Conservation (phyloP, 306 rosid species). For the Sphenostylis stenocarpa region DNA sequence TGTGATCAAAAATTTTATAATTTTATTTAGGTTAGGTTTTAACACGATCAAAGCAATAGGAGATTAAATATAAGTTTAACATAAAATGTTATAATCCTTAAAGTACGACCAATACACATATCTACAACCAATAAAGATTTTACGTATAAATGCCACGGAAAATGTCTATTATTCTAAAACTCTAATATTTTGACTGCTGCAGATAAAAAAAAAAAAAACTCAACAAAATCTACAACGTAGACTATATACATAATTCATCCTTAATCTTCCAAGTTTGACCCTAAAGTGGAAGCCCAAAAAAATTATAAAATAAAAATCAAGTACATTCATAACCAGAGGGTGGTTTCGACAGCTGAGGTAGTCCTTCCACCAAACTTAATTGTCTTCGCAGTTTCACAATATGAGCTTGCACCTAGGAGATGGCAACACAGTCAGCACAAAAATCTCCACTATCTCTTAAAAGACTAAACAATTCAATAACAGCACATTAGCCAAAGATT, state of each 20-base stretch:
- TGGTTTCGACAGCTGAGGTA: conserved; percentile 70
- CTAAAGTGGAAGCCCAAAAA: conserved; percentile 16
- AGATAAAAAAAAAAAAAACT: conserved; percentile 18
- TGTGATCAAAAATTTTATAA: neutral
- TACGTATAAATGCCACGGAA: conserved; percentile 2
- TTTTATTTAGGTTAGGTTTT: neutral
- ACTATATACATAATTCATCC: conserved; percentile 27
- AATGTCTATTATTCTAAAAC: conserved; percentile 21
- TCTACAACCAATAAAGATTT: conserved; percentile 6
- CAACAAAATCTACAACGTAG: conserved; percentile 29
- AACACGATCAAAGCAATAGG: neutral
- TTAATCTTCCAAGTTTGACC: conserved; percentile 27
- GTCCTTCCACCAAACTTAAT: conserved; percentile 75
- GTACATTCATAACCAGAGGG: conserved; percentile 65
- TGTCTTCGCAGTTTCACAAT: conserved; percentile 81
- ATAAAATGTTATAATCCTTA: conserved; percentile 11
- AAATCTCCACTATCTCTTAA: conserved; percentile 4
- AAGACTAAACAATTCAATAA: neutral
- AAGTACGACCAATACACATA: conserved; percentile 6
- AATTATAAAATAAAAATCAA: conserved; percentile 27
- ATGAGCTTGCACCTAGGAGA: conserved; percentile 90
- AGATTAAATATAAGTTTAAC: conserved; percentile 3
- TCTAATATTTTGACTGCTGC: conserved; percentile 5
- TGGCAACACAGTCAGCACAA: conserved; percentile 34
- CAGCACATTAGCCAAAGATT: conserved; percentile 2